phyloP scores from a whole-genome alignment of 805 yeast genomes.

The Ogataea ramenticola region DNA sequence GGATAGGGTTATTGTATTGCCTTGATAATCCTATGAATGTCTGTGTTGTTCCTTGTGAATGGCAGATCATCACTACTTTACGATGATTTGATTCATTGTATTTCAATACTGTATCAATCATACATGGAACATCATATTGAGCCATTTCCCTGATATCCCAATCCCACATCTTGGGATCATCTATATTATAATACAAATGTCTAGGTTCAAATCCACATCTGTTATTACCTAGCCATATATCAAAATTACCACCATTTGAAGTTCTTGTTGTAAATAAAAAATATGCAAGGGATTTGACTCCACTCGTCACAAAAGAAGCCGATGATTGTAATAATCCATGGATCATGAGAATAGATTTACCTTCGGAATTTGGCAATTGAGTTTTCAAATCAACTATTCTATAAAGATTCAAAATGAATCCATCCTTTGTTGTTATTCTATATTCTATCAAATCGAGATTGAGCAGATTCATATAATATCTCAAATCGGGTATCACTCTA shows the following conservation, averaged over 20 bases:
- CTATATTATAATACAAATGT: constrained; percentile 41
- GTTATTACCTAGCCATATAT: constrained; percentile 89
- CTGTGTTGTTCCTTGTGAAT: constrained; percentile 93
- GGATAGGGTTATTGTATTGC: constrained; percentile 29
- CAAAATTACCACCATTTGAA: constrained; percentile 48
- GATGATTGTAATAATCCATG: constrained; percentile 88
- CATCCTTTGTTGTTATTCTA: constrained; percentile 68
- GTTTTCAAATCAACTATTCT: constrained; percentile 34
- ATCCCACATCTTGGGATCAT: constrained; percentile 67
- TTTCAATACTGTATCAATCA: constrained; percentile 53
- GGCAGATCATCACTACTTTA: constrained; percentile 64
- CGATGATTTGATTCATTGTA: constrained; percentile 23
- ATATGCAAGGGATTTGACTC: constrained; percentile 69
- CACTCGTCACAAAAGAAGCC: constrained; percentile 81
- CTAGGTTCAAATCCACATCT: constrained; percentile 77
- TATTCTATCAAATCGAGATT: constrained; percentile 55
- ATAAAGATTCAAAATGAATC: constrained; percentile 62
- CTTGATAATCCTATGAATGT: constrained; percentile 60
- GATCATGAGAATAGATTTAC: constrained; percentile 59
- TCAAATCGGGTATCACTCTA: constrained; percentile 31
- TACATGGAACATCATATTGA: constrained; percentile 63
- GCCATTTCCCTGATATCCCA: constrained; percentile 92
- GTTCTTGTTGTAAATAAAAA: constrained; percentile 31
- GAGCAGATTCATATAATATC: constrained; percentile 59
- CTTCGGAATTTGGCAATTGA: constrained; percentile 18